phyloP scores from a whole-genome alignment of 192 early-diverging fungal species.

The Coemansia sp. region DNA sequence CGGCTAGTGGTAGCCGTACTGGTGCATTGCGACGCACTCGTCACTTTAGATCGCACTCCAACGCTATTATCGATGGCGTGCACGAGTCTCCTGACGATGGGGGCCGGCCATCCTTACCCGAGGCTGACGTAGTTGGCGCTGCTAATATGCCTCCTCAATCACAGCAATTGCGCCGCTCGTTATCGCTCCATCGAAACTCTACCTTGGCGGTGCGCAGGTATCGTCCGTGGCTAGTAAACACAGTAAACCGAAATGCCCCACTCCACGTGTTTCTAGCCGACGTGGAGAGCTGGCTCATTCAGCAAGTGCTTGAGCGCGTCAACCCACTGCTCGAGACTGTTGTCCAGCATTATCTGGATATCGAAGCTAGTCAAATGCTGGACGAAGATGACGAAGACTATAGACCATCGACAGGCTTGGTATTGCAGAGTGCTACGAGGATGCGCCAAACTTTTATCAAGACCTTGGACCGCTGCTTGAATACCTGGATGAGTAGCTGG shows the following conservation, averaged over 20 bases:
- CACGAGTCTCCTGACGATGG: neutral
- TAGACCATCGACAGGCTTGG: neutral
- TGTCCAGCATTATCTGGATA: slow-evolving; percentile 50
- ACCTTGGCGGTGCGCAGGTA: slow-evolving; percentile 25
- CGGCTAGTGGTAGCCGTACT: slow-evolving; percentile 1
- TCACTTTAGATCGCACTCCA: slow-evolving; percentile 24
- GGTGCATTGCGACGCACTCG: slow-evolving; percentile 28
- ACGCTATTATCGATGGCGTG: slow-evolving; percentile 12
- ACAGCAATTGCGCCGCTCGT: slow-evolving; percentile 30
- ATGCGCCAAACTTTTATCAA: slow-evolving; percentile 45
- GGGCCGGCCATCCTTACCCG: neutral
- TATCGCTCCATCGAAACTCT: slow-evolving; percentile 20
- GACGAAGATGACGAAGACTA: slow-evolving; percentile 18
- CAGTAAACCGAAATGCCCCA: slow-evolving; percentile 45
- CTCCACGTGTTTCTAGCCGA: slow-evolving; percentile 54
- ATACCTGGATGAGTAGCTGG: slow-evolving; percentile 47
- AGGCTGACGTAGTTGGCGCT: slow-evolving; percentile 10
- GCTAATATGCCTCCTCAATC: neutral
- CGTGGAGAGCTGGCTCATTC: slow-evolving; percentile 56
- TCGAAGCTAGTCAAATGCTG: slow-evolving; percentile 46
- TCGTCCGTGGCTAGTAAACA: slow-evolving; percentile 46
- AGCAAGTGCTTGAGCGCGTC: slow-evolving; percentile 49
- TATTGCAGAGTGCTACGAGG: slow-evolving; percentile 27
- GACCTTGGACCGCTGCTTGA: slow-evolving; percentile 37
- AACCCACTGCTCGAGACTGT: slow-evolving; percentile 52